Evolutionary conservation across 2,329 filamentous ascomycete species (phyloP), one percentile per base, ranked within the genome.

Genomic region (Cladophialophora exuberans): DNA sequence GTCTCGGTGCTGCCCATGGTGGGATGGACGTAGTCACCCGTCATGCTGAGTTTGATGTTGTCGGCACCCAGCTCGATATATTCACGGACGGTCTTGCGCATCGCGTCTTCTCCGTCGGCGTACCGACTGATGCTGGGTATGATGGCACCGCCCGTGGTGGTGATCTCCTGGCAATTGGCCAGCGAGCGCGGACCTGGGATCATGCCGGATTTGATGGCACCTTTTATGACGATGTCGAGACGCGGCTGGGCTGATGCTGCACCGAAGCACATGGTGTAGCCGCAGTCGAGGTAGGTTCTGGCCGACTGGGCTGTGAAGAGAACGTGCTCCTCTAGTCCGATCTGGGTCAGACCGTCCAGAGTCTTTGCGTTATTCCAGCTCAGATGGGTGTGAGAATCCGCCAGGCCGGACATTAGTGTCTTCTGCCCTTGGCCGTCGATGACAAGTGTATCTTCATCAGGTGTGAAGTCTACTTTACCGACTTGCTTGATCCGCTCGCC

Each of bases 261-360:
- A 22, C 48, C 48, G 25, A 51, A 51, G 26, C 48, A 51, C 48
- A 51, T 51, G 18, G 48, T 51, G 28, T 51, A 51, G 15, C 48
- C 48, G 36, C 48, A 51, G n/a, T 51, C 48, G 18, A 51, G 22
- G 48, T 51, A 51, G 15, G 48, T 51, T 38, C 43, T 51, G 6
- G 48, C 48, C 10, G 48, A 51, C 13, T 51, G 25, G 3, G 48
- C 48, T 10, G 48, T 51, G 39, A 39, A 36, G 2, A 51, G 25
- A 20, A 51, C 48, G 13, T 51, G 48, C 18, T 51, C 48, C n/a
- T 51, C 48, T 10, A 51, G 48, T 13, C 17, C 17, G 11, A 51
- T 25, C 25, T 38, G 26, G 10, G 48, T 51, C 11, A 51, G 48
- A 4, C 48, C 48, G 22, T 51, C 48, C 18, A 51, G 48, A 13